phyloP scores from a whole-genome alignment of 2,329 filamentous ascomycete genomes.

The Didymella arachidicola region DNA sequence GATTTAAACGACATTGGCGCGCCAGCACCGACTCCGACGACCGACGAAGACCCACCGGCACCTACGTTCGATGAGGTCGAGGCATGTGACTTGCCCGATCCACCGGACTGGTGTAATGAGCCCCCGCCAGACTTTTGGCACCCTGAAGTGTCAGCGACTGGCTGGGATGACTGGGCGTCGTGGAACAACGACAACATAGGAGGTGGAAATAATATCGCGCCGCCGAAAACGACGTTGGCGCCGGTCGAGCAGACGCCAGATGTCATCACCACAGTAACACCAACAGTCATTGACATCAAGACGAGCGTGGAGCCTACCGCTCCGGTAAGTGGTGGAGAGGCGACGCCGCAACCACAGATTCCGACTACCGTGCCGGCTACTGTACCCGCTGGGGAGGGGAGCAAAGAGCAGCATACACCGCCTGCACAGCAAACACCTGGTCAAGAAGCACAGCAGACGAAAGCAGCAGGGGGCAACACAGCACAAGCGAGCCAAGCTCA shows the following conservation, averaged over 20 bases:
- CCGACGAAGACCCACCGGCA: background rate
- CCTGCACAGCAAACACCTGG: background rate
- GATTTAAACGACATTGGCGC: constrained; percentile 2
- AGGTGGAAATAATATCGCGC: constrained; percentile 2
- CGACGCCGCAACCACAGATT: background rate
- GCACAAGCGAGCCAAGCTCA: background rate
- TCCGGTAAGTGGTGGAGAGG: background rate
- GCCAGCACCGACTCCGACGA: background rate
- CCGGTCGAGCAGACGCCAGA: constrained; percentile 12
- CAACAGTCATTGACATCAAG: constrained; percentile 27
- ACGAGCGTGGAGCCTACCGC: constrained; percentile 18
- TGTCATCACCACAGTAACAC: constrained; percentile 26
- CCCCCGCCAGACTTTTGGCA: constrained; percentile 7
- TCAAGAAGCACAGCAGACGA: constrained; percentile 3
- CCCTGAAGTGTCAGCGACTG: constrained; percentile 23
- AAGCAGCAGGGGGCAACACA: background rate
- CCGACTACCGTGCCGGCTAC: background rate
- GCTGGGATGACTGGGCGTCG: constrained; percentile 22
- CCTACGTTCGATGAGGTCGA: constrained; percentile 6
- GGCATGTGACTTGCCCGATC: constrained; percentile 12
- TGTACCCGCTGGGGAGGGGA: background rate
- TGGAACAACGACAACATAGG: constrained; percentile 13
- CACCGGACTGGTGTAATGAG: constrained; percentile 13
- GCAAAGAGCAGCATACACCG: background rate
- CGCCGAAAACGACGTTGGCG: background rate